A percentile compares a stretch with the other conserved stretches of the same genome.
These are phyloP conservation scores for Termitomyces sp. DNA, from an alignment of 768 basidiomycete species.

Conservation along the genomic window DNA sequence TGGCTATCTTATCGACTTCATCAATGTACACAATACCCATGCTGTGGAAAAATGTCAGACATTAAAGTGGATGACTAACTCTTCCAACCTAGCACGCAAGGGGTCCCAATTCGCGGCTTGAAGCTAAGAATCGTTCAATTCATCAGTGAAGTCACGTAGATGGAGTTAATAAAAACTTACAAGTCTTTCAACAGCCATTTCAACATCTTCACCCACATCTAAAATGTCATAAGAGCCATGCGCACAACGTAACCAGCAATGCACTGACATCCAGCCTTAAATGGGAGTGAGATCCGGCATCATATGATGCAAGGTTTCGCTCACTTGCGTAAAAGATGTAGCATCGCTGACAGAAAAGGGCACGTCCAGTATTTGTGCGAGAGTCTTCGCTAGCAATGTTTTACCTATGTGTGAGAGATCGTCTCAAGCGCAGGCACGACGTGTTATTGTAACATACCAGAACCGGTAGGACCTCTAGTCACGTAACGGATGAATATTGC, in stretches of 20 bases:
- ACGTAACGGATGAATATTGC: background rate
- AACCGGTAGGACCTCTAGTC: conserved; percentile 77
- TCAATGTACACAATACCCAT: conserved; percentile 96
- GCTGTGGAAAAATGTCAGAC: conserved; percentile 32
- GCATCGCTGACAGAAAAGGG: conserved; percentile 94
- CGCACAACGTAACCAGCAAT: background rate
- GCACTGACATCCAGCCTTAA: conserved; percentile 66
- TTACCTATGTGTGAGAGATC: conserved; percentile 51
- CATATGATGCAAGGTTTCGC: background rate
- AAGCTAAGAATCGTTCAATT: conserved; percentile 39
- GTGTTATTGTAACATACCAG: conserved; percentile 40
- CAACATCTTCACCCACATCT: conserved; percentile 98
- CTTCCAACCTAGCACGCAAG: conserved; percentile 65
- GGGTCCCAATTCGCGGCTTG: conserved; percentile 92
- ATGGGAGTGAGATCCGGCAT: background rate
- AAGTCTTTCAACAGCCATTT: conserved; percentile 83
- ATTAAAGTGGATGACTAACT: background rate
- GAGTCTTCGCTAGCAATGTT: conserved; percentile 83
- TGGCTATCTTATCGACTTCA: conserved; percentile 91
- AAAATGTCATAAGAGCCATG: conserved; percentile 4
- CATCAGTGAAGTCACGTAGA: background rate
- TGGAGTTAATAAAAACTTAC: conserved; percentile 31
- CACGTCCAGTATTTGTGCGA: conserved; percentile 88
- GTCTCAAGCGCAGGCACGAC: background rate
- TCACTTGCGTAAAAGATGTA: conserved; percentile 87